These are phyloP conservation scores for Hippophae gyantsensis DNA, from an alignment of 306 rosid genomes.

Conservation along the genomic window DNA sequence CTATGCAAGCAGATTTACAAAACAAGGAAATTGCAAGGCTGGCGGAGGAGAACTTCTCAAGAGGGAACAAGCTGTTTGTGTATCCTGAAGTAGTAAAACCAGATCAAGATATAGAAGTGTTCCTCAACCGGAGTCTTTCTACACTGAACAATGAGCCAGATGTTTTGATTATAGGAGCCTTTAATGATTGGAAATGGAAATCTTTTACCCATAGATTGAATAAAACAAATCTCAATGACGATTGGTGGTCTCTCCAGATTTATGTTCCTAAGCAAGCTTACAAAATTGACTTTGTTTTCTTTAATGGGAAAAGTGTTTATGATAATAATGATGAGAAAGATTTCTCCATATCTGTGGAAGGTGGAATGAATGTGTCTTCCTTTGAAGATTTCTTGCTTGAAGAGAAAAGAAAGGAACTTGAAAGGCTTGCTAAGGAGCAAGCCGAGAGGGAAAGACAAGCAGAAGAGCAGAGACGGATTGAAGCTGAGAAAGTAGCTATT, in stretches of 20 bases:
- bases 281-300: conserved; percentile 80
- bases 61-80: conserved; percentile 57
- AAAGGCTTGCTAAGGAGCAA: conserved; percentile 60
- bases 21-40: conserved; percentile 55
- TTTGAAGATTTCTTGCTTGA: conserved; percentile 87
- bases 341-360: conserved; percentile 54
- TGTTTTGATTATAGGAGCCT: conserved; percentile 73
- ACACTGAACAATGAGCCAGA: conserved; percentile 54
- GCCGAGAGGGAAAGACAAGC: conserved; percentile 77
- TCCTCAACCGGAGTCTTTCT: conserved; percentile 54
- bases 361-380: conserved; percentile 60
- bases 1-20: conserved; percentile 45
- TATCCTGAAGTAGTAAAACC: conserved; percentile 74
- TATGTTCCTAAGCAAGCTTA: conserved; percentile 77
- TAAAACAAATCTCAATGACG: conserved; percentile 47
- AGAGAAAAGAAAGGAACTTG: conserved; percentile 75
- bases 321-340: conserved; percentile 83
- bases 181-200: conserved; percentile 91
- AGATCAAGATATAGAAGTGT: conserved; percentile 71
- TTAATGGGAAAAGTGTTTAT: conserved; percentile 73
- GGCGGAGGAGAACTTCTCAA: conserved; percentile 45
- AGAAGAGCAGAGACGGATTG: conserved; percentile 63
- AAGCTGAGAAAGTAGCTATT: conserved; percentile 62
- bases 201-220: conserved; percentile 51
- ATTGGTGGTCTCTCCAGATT: conserved; percentile 89